Evolutionary conservation across 495 filamentous ascomycete genomes (phyloP), one percentile per base, ranked within the genome.

Genomic region (Daldinia concentrica): DNA sequence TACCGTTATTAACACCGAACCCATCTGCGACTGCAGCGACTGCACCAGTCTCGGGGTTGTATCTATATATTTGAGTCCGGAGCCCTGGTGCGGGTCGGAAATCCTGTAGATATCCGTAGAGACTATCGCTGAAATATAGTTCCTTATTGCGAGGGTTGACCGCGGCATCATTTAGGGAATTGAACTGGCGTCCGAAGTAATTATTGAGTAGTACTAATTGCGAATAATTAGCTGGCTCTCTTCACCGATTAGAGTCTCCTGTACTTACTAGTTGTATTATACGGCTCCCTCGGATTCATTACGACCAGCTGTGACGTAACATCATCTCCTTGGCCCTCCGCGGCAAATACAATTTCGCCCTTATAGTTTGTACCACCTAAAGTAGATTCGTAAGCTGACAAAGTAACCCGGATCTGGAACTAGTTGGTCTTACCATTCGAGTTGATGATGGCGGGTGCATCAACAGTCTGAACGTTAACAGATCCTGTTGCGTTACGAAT

Each of bases 41-140:
- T 15, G 78, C 80, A 0, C 84, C 85, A 0, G 79, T 85, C 6
- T 67, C 64, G 7, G 83, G 80, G 58, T 84, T 78, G 52, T 81
- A 88, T 14, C 86, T 80, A 73, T 88, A 90, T 5, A 90, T 87
- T 65, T 89, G 88, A 34, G 77, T 82, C 12, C 82, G 86, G 3
- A 91, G 66, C 0, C 79, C 79, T 0, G 86, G 87, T 0, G 61
- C 58, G 0, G 83, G 86, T 14, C 88, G 80, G 77, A 87, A 89
- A 5, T 86, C 83, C 66, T 90, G 85, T 36, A 87, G 80, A 58
- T 80, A 81, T 8, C 88, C 88, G 65, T 90, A 91, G n/a, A 79
- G 81, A 1, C 87, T 86, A 73, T 91, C 88, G 1, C 88, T 91
- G 64, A 90, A 90, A 80, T 89, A 91, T 32, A 91, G 78, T 15